Percentiles rank a stretch among this genome's conserved stretches.
Conservation (phyloP, 176 grass and related monocot species). For the Avena sativa region DNA sequence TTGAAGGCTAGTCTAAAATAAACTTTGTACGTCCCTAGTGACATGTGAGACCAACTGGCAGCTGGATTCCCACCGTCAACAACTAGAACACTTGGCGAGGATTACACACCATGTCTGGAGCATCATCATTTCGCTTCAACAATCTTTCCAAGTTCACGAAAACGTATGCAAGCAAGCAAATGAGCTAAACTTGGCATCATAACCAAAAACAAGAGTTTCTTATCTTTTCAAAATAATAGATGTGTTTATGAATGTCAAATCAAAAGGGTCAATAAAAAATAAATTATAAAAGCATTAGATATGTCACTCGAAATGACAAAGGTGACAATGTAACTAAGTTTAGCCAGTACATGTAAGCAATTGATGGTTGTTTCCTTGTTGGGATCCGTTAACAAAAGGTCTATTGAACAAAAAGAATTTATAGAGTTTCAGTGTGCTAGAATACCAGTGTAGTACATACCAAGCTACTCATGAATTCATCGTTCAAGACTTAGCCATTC, state of each 20-base stretch:
- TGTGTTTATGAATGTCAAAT: slow-evolving; percentile 5
- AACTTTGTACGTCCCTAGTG: background rate
- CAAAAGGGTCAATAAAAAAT: background rate
- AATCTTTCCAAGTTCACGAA: background rate
- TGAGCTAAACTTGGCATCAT: background rate
- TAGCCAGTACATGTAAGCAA: background rate
- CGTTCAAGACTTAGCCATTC: slow-evolving; percentile 43
- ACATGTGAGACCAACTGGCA: slow-evolving; percentile 8
- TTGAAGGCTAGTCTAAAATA: background rate
- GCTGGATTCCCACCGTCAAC: background rate
- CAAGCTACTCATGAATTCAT: slow-evolving; percentile 10
- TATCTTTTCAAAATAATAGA: slow-evolving; percentile 14
- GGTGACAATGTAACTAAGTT: background rate
- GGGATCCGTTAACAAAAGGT: background rate
- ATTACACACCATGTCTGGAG: background rate
- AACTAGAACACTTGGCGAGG: background rate
- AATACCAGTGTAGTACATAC: slow-evolving; percentile 32
- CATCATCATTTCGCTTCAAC: background rate
- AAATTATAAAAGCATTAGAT: background rate
- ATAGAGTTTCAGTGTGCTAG: background rate
- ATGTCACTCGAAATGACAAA: background rate
- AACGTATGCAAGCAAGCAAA: background rate
- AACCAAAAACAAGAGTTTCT: background rate
- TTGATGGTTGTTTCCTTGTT: background rate
- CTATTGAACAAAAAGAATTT: background rate